A percentile compares a stretch with the other conserved stretches of the same genome.
phyloP scores from a whole-genome alignment of 2,329 filamentous ascomycete genomes.

The Penicillium nordicum region DNA sequence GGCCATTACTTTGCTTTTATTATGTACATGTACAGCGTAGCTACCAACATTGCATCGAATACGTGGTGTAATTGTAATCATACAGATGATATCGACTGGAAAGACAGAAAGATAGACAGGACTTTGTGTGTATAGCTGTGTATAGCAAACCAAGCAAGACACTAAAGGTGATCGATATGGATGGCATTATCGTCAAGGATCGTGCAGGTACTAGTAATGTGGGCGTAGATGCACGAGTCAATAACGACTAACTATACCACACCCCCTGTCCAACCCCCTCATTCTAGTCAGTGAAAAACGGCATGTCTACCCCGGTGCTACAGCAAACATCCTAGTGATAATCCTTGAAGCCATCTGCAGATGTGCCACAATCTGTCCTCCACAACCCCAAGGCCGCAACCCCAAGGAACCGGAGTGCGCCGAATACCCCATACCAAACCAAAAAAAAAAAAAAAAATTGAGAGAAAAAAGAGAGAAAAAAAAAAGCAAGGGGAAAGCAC shows the following conservation, averaged over 20 bases:
- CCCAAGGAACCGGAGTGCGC: neutral
- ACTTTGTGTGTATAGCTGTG: neutral
- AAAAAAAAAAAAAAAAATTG: neutral
- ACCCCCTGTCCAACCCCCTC: neutral
- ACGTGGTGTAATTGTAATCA: neutral
- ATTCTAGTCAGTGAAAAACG: neutral
- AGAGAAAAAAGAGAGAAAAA: neutral
- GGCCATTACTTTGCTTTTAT: neutral
- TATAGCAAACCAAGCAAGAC: neutral
- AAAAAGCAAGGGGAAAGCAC: neutral
- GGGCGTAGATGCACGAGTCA: neutral
- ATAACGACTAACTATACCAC: too few species aligned
- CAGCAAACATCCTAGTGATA: neutral
- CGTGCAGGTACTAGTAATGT: neutral
- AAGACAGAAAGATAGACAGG: neutral
- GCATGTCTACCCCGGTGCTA: neutral
- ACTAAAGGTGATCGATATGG: neutral
- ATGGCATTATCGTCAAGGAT: neutral
- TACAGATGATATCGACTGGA: neutral
- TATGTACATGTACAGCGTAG: neutral
- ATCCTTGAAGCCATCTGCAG: neutral
- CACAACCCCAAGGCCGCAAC: neutral
- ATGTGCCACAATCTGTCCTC: neutral
- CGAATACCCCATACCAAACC: neutral
- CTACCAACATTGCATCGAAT: neutral